A percentile compares a stretch with the other conserved stretches of the same genome.
Conservation (phyloP, 257 asterid species). For the Nicotiana obtusifolia region DNA sequence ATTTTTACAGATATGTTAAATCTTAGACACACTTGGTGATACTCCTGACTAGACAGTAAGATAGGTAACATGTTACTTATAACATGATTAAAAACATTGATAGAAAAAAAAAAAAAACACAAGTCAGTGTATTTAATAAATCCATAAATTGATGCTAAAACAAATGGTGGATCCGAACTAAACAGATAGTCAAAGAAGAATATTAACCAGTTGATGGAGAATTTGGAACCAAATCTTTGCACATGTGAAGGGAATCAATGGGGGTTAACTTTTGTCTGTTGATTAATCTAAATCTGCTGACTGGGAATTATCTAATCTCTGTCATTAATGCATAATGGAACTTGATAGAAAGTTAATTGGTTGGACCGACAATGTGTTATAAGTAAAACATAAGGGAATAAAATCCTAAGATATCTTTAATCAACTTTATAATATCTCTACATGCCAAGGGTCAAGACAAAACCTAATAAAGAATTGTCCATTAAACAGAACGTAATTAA, state of each 20-base stretch:
- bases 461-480: not conserved
- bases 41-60: not conserved
- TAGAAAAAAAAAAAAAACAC: no score
- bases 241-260: conserved; percentile 45
- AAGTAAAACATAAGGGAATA: not conserved
- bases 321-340: not conserved
- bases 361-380: not conserved
- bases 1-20: no score
- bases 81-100: no score
- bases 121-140: not conserved
- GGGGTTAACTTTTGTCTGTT: conserved; percentile 20
- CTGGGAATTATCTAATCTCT: not conserved
- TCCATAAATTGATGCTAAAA: not conserved
- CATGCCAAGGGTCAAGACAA: not conserved
- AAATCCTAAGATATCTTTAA: not conserved
- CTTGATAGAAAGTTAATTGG: not conserved
- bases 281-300: not conserved
- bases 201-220: not conserved
- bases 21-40: no score
- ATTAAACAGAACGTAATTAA: not conserved
- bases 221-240: conserved; percentile 31
- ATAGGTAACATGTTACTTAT: not conserved
- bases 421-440: not conserved
- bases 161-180: not conserved
- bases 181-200: not conserved